Base-by-base conservation (phyloP, 768 basidiomycete species). In the Neoboletus brunneissimus region DNA sequence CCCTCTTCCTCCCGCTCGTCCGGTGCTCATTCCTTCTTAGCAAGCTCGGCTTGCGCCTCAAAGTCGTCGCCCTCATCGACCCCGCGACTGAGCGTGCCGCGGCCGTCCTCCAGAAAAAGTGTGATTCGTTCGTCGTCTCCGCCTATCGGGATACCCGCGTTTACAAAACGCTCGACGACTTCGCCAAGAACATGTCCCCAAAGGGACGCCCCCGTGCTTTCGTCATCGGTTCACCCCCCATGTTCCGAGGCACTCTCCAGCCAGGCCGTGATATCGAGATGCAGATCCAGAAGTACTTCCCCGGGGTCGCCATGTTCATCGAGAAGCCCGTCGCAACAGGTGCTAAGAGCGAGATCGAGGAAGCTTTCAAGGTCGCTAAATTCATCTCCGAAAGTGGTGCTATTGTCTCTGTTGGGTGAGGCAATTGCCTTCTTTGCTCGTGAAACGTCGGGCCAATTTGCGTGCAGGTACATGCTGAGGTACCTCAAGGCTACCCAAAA, bases 1-100 rank as follows among this genome's bases (percentile, higher is more conserved):
- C 51, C 35, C 25, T 40, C 34, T 37, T 53, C 44, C 51, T 43
- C 27, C 51, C 8, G 38, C 16, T 47, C 27, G 18, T n/a, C 48
- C 20, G 22, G 44, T 37, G 25, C 58, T 71, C 40, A 64, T 25
- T 32, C 48, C 47, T 48, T 50, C 47, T 48, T 63, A 91, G 93
- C 74, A 95, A 98, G 79, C 88, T 98, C 57, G 96, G 96, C 46
- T 87, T 86, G 22, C 91, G 96, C 61, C 89, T 98, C 73, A 98
- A 96, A 72, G 92, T 99, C 54, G 85, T 95, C 59, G 96, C 93
- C 25, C 79, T 99, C 55, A 87, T 99, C 67, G 96, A 99, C 72
- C 96, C 96, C 20, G 87, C 85, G 25, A 79, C 84, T 55, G 88
- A 91, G 42, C 91, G 93, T 58, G 91, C 94, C 22, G 77, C 80